Conservation (phyloP, 257 asterid genomes). For the Lantana camara region DNA sequence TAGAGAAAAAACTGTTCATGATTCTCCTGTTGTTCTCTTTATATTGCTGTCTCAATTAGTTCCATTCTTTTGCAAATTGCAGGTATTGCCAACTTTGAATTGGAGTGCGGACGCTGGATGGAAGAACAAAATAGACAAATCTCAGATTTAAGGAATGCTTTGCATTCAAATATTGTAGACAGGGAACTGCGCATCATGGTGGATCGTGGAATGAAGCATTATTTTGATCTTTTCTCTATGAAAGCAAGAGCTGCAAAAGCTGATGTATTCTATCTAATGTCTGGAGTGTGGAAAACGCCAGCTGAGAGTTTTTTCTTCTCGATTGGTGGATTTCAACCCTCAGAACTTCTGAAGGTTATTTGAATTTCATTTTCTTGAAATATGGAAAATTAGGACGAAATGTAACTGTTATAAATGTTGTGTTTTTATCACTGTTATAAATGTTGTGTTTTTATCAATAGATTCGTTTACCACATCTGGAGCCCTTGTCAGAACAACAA, state of each 20-base stretch:
- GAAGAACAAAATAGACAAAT: conserved; percentile 68
- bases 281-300: conserved; percentile 86
- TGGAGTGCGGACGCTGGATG: conserved; percentile 85
- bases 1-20: not conserved
- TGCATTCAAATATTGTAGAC: conserved; percentile 59
- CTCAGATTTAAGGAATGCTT: conserved; percentile 57
- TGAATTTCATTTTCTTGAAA: too few species aligned
- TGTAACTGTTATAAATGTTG: too few species aligned
- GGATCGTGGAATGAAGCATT: conserved; percentile 65
- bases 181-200: conserved; percentile 54
- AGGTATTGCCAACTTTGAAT: conserved; percentile 70
- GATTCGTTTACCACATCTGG: conserved; percentile 72
- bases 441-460: conserved; percentile 26
- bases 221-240: conserved; percentile 69
- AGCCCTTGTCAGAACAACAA: conserved; percentile 68
- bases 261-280: conserved; percentile 79
- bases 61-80: conserved; percentile 21
- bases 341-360: conserved; percentile 79
- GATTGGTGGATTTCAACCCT: conserved; percentile 95
- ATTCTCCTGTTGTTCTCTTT: not conserved
- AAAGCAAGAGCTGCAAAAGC: conserved; percentile 79
- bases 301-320: conserved; percentile 90
- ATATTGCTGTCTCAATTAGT: not conserved
- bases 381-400: too few species aligned
- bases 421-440: too few species aligned